Base-by-base conservation (phyloP, 164 flowering plant genomes). In the Houttuynia cordata region DNA sequence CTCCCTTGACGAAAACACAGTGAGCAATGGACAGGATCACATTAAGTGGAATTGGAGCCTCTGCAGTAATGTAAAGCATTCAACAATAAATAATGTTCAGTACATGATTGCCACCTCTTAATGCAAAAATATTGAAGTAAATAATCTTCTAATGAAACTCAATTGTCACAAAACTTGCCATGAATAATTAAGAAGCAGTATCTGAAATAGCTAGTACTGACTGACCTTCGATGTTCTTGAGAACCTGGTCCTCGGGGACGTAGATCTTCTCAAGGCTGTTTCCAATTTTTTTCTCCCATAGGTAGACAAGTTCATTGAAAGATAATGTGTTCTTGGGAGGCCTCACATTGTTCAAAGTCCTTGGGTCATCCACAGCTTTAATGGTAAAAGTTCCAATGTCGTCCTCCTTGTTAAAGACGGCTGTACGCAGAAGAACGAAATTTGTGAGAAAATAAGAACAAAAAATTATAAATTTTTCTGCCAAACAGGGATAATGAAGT, bases 251-350 rank as follows among this genome's bases (percentile, higher is more conserved):
- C 74, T 82, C 89, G 0, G 85, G 68, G 22, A 83, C 60, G 57
- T 80, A 74, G 42, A 56, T 54, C 64, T 72, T 82, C 53, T 82
- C 83, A 1, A 83, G 74, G 65, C 82, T 79, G 51, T 81, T 81
- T 17, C 85, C 85, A 19, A 81, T 83, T 74, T 79, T 80, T 64
- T 76, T 82, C 73, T 83, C 89, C 92, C 87, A 82, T 8, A 81
- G 30, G 23, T 80, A 70, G 12, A 79, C 84, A 7, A 83, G 71
- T n/a, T 85, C 88, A 59, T 80, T 80, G 71, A 78, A 75, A 7
- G 88, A 77, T 64, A 54, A 64, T 7, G 53, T 72, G 69, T 83
- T 83, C 20, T 60, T 66, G 9, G 82, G 68, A 22, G 88, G 85
- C 58, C 58, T 78, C 47, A 71, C 70, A 60, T 81, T 82, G 81